Evolutionary conservation across 2,329 filamentous ascomycete species (phyloP).

Genomic region (Furcasterigmium sp.): DNA sequence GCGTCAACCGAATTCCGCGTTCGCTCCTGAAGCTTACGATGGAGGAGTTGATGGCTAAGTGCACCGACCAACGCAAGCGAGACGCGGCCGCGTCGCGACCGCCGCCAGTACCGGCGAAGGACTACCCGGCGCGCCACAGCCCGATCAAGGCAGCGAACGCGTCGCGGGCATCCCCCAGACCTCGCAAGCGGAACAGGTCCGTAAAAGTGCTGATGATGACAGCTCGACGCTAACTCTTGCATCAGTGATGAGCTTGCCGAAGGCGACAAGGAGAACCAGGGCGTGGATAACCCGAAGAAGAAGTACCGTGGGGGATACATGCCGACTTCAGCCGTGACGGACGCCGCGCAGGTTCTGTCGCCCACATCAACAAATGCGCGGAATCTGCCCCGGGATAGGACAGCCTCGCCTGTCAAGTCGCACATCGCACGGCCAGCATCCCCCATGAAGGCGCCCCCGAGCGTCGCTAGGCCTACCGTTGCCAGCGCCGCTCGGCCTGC

Average conservation of each 20-base stretch:
- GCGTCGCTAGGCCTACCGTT: constrained; percentile 32
- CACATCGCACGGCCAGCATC: constrained; percentile 55
- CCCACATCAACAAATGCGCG: constrained; percentile 79
- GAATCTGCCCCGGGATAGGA: constrained; percentile 49
- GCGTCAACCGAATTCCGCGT: constrained; percentile 85
- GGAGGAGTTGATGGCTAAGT: constrained; percentile 64
- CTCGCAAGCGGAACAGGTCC: constrained; percentile 48
- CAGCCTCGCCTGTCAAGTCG: constrained; percentile 50
- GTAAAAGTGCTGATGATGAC: constrained; percentile 13
- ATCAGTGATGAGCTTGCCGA: constrained; percentile 57
- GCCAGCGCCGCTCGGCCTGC: constrained; percentile 46
- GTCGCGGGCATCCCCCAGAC: constrained; percentile 12
- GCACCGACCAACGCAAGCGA: constrained; percentile 36
- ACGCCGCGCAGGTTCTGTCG: constrained; percentile 63
- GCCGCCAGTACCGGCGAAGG: constrained; percentile 47
- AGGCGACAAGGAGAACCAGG: constrained; percentile 73
- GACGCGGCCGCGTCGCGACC: constrained; percentile 23
- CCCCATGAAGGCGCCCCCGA: constrained; percentile 49
- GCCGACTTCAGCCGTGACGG: constrained; percentile 32
- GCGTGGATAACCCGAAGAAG: constrained; percentile 67
- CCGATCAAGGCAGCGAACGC: constrained; percentile 27
- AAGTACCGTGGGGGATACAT: constrained; percentile 40
- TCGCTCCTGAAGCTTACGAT: constrained; percentile 75
- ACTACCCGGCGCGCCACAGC: constrained; percentile 28
- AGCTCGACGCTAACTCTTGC: constrained; percentile 10